Base-by-base conservation (phyloP, 257 asterid genomes). In the Ilex asprella region DNA sequence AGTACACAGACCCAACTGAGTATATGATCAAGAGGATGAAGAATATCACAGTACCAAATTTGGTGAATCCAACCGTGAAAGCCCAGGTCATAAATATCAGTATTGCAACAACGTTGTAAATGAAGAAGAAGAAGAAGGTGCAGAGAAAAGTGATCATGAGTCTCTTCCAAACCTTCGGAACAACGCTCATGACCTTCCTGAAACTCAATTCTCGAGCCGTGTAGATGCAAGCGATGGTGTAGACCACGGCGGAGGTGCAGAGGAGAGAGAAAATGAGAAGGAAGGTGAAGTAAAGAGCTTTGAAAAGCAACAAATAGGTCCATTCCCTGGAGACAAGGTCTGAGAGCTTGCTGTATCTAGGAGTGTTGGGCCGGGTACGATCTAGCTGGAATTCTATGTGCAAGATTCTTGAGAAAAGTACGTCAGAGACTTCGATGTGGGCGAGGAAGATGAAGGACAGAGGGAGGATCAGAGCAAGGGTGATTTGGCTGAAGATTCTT, bases 91-190 rank as follows among this genome's bases (percentile, higher is more conserved):
- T 51, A 0, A 81, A 16, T 30, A 56, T 35, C 0, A 70, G 0
- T 16, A n/a, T 30, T 16, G 85, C 77, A 16, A 66, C 63, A 5
- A 71, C 0, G 70, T 80, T 75, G 71, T 77, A 86, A 1, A 43
- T 56, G 6, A 73, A 73, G 39, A 79, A 73, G 1, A 77, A 72
- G 0, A 73, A 13, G 55, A 74, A 76, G 43, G 73, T 55, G 63
- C 81, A 79, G 13, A 81, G 21, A 57, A 83, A 83, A 14, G 95
- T 83, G 53, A 72, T 59, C 67, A 81, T 64, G 6, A 83, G 80
- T 67, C 88, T 63, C 77, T 79, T 83, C 91, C 95, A 86, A 2
- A 83, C 91, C 70, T 58, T 79, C 2, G 91, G 91, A 41, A 84
- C 83, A 35, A 84, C 87, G 53, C 81, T 72, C 67, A 80, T 74